Percentiles rank a stretch among this genome's conserved stretches.
These are phyloP conservation scores for Fragosphaeria purpurea DNA, from an alignment of 2,329 filamentous ascomycete species.

Conservation along the genomic window DNA sequence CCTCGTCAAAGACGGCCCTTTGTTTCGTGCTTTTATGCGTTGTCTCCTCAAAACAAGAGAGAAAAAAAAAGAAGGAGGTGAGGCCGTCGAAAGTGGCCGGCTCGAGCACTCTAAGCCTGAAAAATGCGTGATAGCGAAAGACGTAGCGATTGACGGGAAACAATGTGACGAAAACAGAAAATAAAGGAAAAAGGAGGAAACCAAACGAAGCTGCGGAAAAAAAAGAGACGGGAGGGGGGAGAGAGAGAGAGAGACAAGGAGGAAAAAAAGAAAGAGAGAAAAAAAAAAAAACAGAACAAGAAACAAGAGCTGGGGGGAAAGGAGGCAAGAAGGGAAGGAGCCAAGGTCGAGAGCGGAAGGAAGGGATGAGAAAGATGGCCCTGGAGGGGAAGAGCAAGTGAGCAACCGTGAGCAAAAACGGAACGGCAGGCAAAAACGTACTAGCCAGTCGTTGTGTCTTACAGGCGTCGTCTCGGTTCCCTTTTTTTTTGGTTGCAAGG, in stretches of 20 bases:
- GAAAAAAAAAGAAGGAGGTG: neutral
- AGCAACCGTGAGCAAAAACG: neutral
- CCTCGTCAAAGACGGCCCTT: conserved; percentile 1
- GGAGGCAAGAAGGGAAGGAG: conserved; percentile 2
- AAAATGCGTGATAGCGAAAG: neutral
- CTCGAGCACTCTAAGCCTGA: neutral
- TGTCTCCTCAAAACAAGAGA: neutral
- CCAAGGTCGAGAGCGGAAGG: neutral
- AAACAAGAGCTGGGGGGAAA: neutral
- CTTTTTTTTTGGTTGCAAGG: conserved; percentile 4
- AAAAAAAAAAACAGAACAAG: neutral
- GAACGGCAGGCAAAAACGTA: neutral
- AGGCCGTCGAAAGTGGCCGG: conserved; percentile 1
- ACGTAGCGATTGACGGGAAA: neutral
- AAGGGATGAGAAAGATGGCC: neutral
- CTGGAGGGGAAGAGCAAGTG: conserved; percentile 2
- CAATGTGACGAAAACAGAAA: neutral
- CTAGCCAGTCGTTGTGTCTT: conserved; percentile 9
- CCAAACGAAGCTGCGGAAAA: neutral
- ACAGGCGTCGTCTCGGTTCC: neutral
- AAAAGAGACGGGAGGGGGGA: neutral
- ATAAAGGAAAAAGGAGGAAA: neutral
- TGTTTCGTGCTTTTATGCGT: neutral
- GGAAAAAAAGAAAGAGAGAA: neutral
- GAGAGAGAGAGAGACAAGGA: neutral